A percentile compares a stretch with the other conserved stretches of the same genome.
phyloP scores from a whole-genome alignment of 2,329 filamentous ascomycete genomes.

The Fusarium equiseti region DNA sequence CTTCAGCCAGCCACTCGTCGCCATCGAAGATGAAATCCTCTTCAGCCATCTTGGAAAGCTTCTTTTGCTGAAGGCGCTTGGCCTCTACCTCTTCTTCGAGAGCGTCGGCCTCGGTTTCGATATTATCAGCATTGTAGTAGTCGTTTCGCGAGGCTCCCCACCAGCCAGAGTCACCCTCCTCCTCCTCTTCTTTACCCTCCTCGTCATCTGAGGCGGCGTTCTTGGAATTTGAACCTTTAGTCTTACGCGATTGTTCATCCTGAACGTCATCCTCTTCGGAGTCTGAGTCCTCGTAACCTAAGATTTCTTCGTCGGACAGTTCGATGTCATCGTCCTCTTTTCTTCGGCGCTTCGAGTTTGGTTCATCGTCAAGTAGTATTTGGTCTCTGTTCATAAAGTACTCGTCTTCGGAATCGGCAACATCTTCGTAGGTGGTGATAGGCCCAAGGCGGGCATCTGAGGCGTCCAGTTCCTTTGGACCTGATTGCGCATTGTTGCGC shows the following conservation, averaged over 20 bases:
- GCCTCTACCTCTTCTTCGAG: conserved; percentile 94
- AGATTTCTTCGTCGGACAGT: conserved; percentile 71
- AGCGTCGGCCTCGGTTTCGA: conserved; percentile 75
- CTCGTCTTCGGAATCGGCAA: conserved; percentile 94
- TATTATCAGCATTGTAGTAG: conserved; percentile 89
- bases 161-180: conserved; percentile 72
- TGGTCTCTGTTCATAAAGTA: conserved; percentile 90
- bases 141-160: conserved; percentile 92
- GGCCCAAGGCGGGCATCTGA: conserved; percentile 72
- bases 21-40: conserved; percentile 95
- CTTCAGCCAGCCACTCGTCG: conserved; percentile 79
- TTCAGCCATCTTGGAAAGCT: conserved; percentile 87
- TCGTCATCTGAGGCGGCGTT: conserved; percentile 63
- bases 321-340: conserved; percentile 77
- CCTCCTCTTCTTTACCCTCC: conserved; percentile 64
- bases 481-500: conserved; percentile 58
- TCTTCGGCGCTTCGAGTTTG: conserved; percentile 80
- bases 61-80: conserved; percentile 88
- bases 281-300: conserved; percentile 62
- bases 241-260: conserved; percentile 51
- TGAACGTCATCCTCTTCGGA: conserved; percentile 63
- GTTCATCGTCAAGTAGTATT: conserved; percentile 85
- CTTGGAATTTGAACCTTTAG: conserved; percentile 50
- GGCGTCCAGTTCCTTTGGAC: conserved; percentile 67
- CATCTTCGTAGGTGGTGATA: conserved; percentile 78